Percentiles rank a stretch among this genome's conserved stretches.
These are phyloP conservation scores for Didymella keratinophila DNA, from an alignment of 2,329 filamentous ascomycete species.

Conservation along the genomic window DNA sequence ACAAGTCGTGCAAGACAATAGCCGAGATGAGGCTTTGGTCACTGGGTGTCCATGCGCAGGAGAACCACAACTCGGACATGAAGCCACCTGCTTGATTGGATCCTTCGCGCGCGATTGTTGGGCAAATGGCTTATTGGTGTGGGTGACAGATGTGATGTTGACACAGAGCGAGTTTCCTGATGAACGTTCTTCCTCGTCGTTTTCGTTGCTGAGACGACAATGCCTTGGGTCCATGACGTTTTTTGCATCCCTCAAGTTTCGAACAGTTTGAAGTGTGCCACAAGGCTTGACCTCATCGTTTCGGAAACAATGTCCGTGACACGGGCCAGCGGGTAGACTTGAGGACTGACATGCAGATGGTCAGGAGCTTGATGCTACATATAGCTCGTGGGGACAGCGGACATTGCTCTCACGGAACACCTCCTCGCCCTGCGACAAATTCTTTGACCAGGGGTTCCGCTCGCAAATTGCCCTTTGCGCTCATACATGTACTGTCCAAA, in stretches of 20 bases:
- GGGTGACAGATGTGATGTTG: neutral
- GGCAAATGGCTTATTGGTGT: slow-evolving; percentile 14
- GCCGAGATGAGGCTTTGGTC: slow-evolving; percentile 32
- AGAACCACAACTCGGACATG: slow-evolving; percentile 29
- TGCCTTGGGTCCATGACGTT: slow-evolving; percentile 8
- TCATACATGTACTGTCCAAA: neutral
- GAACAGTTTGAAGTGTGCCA: slow-evolving; percentile 19
- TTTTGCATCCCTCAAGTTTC: slow-evolving; percentile 22
- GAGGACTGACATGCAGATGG: slow-evolving; percentile 8
- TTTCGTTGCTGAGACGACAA: slow-evolving; percentile 15
- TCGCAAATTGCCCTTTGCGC: neutral
- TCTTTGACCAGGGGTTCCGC: slow-evolving; percentile 1
- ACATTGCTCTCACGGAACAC: slow-evolving; percentile 8
- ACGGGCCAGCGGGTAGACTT: slow-evolving; percentile 12
- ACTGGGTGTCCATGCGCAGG: slow-evolving; percentile 34
- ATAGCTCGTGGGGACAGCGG: slow-evolving; percentile 19
- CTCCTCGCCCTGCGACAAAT: slow-evolving; percentile 14
- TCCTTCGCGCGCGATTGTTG: slow-evolving; percentile 14
- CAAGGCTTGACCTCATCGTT: slow-evolving; percentile 18
- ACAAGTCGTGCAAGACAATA: slow-evolving; percentile 23
- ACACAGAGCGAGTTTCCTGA: slow-evolving; percentile 15
- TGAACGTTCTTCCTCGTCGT: neutral
- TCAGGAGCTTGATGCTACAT: slow-evolving; percentile 15
- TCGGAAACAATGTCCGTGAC: slow-evolving; percentile 21
- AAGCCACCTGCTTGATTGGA: slow-evolving; percentile 20